Base-by-base conservation (phyloP, 2,329 filamentous ascomycete genomes). In the Cordyceps cicadae region DNA sequence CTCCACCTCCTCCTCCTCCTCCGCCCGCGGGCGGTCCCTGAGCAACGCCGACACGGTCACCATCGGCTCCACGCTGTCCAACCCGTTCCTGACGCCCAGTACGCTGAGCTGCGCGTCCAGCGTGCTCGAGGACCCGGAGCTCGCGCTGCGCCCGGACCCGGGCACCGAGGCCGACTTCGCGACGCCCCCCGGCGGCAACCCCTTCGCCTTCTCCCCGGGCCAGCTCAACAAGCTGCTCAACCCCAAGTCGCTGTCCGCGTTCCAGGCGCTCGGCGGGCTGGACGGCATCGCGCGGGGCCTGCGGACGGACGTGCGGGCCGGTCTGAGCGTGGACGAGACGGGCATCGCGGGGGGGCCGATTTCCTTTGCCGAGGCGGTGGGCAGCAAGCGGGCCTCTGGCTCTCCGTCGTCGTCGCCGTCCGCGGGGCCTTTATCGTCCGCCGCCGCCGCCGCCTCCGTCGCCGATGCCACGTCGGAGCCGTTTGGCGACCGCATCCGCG, bases 201-300 rank as follows among this genome's bases (percentile, higher is more conserved):
- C 81, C 50, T 91, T 92, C 66, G 88, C 87, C 8, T 91, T 87
- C 67, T 82, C 85, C 0, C 87, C 87, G 0, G 88, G 88, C 5
- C 87, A 90, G 64, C 74, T 92, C 67, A 85, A 84, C 64, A 93
- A 93, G 74, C 75, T 94, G 7, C 78, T 92, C 56, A 92, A 92
- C 64, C 89, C 90, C 0, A 94, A 94, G 74, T 92, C 81, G 66
- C 77, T 89, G 63, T 78, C 83, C 29, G 89, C 89, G 5, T 91
- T 92, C 63, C 85, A 88, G 66, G 88, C 88, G 6, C 73, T 94
- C 2, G 90, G 90, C 59, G 90, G 90, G 54, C 70, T 93, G 6
- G 76, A 75, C 9, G 90, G 90, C 2, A 70, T 94, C 21, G 88
- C 90, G 68, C 90, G 86, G 68, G 90, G 90, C 1, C 71, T 94